Evolutionary conservation across 2,329 filamentous ascomycete genomes (phyloP).

Genomic region (Fusarium tricinctum): DNA sequence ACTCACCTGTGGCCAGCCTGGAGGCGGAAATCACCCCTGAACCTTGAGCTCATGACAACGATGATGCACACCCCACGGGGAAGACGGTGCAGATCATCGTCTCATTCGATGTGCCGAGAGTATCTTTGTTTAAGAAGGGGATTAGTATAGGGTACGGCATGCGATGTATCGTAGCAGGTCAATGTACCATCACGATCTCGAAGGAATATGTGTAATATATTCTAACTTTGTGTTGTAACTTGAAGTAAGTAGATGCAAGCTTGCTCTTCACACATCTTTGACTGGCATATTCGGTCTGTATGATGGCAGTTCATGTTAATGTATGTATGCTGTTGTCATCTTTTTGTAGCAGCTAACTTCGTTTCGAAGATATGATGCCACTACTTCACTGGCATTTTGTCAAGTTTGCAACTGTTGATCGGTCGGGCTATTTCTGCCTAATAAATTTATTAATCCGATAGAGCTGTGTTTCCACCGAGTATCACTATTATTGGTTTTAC

Average conservation of each 20-base stretch:
- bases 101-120: not conserved
- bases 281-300: not conserved
- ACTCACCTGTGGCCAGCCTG: not conserved
- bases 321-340: not conserved
- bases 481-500: not conserved
- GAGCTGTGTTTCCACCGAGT: not conserved
- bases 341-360: not conserved
- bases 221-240: not conserved
- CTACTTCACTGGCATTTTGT: not conserved
- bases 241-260: not conserved
- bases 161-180: not conserved
- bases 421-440: not conserved
- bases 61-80: not conserved
- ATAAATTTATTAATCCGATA: not conserved
- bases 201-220: not conserved
- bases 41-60: not conserved
- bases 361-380: not conserved
- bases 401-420: not conserved
- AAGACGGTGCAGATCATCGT: constrained; percentile 1
- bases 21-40: not conserved
- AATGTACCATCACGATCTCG: not conserved
- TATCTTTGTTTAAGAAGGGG: not conserved
- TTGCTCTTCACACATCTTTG: not conserved
- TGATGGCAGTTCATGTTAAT: not conserved
- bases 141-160: too few species aligned